Evolutionary conservation across 345 rosid species (phyloP).

Genomic region (Pistacia atlantica): DNA sequence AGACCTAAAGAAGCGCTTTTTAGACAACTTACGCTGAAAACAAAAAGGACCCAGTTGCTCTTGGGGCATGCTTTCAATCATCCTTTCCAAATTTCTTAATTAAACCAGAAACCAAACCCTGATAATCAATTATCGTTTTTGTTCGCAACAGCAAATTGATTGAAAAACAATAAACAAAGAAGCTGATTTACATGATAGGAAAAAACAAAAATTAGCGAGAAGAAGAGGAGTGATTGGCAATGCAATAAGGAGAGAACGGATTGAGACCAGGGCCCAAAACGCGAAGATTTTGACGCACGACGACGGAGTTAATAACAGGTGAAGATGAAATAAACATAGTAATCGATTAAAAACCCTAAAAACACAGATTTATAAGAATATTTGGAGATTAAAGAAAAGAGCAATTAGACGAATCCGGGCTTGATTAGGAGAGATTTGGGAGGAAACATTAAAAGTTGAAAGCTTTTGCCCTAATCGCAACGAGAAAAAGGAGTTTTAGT

Average conservation of each 20-base stretch:
- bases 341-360: slow-evolving; percentile 28
- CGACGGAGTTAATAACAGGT: slow-evolving; percentile 37
- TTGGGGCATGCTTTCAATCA: slow-evolving; percentile 47
- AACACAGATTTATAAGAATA: neutral
- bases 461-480: neutral
- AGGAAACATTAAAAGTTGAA: slow-evolving; percentile 14
- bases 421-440: slow-evolving; percentile 14
- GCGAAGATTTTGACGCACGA: slow-evolving; percentile 59
- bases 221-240: slow-evolving; percentile 70
- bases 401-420: slow-evolving; percentile 27
- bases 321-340: slow-evolving; percentile 60
- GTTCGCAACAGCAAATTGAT: neutral
- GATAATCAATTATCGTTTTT: neutral
- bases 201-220: slow-evolving; percentile 47
- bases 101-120: neutral
- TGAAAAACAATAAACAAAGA: neutral
- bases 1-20: slow-evolving; percentile 53
- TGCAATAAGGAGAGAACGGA: slow-evolving; percentile 87
- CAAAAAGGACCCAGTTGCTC: slow-evolving; percentile 44
- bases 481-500: neutral
- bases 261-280: slow-evolving; percentile 92
- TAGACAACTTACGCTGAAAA: slow-evolving; percentile 59
- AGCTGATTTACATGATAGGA: slow-evolving; percentile 20
- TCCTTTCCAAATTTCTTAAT: neutral
- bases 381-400: neutral